Percentiles rank a stretch among this genome's conserved stretches.
Evolutionary conservation across 352 stramenopile species (phyloP).

Genomic region (Hyaloperonospora brassicae): DNA sequence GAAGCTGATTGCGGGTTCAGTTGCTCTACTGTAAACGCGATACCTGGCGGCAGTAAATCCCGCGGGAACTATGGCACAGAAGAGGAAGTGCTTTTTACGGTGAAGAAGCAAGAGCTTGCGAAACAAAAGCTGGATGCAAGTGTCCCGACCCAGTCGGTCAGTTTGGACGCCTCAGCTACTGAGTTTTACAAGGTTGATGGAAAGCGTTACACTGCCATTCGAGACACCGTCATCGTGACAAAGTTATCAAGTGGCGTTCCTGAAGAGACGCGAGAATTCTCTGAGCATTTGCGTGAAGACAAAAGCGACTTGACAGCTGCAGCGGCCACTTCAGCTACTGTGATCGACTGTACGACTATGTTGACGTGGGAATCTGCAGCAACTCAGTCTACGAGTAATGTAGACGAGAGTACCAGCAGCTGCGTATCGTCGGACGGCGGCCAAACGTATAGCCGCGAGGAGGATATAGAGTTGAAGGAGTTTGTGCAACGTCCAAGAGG

Average conservation of each 20-base stretch:
- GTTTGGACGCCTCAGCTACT: neutral
- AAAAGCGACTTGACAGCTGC: neutral
- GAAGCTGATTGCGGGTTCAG: slow-evolving; percentile 11
- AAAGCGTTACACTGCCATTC: slow-evolving; percentile 1
- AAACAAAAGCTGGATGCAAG: slow-evolving; percentile 2
- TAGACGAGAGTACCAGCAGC: neutral
- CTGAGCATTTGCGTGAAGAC: neutral
- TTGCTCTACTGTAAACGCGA: neutral
- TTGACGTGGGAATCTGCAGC: neutral
- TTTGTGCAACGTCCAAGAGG: neutral
- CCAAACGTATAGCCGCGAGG: neutral
- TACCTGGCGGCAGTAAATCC: neutral
- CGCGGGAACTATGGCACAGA: neutral
- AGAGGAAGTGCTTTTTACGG: neutral
- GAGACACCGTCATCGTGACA: too few species aligned
- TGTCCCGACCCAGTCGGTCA: neutral
- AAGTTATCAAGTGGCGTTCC: neutral
- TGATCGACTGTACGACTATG: slow-evolving; percentile 3
- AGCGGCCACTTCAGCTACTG: neutral
- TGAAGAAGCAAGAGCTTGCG: neutral
- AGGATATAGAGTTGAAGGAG: neutral
- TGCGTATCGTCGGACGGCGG: neutral
- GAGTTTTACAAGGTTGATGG: slow-evolving; percentile 4
- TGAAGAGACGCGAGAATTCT: slow-evolving; percentile 4
- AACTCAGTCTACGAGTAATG: neutral